Evolutionary conservation across 768 basidiomycete genomes (phyloP).

Genomic region (Trametes cingulata): DNA sequence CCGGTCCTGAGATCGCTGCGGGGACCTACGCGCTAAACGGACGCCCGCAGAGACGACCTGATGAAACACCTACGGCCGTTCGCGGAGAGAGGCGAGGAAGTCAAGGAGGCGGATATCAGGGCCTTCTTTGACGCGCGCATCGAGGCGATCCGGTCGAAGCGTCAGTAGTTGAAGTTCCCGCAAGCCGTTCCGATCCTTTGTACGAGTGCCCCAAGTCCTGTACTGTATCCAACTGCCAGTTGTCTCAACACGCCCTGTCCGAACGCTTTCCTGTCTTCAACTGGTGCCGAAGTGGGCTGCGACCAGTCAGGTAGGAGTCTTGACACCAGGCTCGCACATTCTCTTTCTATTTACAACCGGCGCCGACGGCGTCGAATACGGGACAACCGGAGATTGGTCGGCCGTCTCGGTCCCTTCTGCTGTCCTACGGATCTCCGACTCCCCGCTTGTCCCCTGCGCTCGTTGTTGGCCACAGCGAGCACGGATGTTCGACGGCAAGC

Average conservation of each 20-base stretch:
- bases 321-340: too few species aligned
- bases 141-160: slow-evolving; percentile 10
- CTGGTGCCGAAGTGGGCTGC: background rate
- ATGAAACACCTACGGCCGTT: slow-evolving; percentile 75
- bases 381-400: too few species aligned
- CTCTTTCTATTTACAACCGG: background rate
- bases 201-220: slow-evolving; percentile 1
- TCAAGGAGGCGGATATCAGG: slow-evolving; percentile 67
- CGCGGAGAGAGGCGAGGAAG: slow-evolving; percentile 73
- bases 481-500: too few species aligned
- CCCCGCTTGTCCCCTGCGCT: too few species aligned
- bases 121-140: slow-evolving; percentile 24
- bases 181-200: background rate
- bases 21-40: background rate
- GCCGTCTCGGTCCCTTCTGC: too few species aligned
- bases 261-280: background rate
- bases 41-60: slow-evolving; percentile 58
- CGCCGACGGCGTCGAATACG: background rate
- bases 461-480: too few species aligned
- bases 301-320: background rate
- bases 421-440: too few species aligned
- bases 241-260: background rate
- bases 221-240: slow-evolving; percentile 3
- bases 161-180: background rate
- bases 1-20: background rate